Percentiles rank a stretch among this genome's conserved stretches.
Conservation (phyloP, 2,329 filamentous ascomycete species). For the Aplosporella prunicola region DNA sequence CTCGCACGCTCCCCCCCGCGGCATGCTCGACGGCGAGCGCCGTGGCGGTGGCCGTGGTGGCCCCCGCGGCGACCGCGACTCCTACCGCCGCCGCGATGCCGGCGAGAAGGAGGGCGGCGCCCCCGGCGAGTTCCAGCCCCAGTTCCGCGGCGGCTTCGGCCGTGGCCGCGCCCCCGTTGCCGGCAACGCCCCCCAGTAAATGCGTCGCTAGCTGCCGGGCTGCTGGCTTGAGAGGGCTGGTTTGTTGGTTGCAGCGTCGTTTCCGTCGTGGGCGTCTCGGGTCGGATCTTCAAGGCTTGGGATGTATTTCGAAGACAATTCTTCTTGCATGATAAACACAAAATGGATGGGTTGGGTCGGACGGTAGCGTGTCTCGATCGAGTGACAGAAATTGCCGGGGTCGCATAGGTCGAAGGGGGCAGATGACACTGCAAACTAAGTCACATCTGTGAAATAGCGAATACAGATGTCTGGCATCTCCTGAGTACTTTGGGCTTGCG, state of each 20-base stretch:
- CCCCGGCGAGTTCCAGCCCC: conserved; percentile 34
- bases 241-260: background rate
- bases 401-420: conserved; percentile 36
- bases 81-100: conserved; percentile 84
- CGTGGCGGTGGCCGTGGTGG: conserved; percentile 25
- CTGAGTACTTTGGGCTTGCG: no score
- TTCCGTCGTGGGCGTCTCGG: conserved; percentile 10
- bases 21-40: conserved; percentile 59
- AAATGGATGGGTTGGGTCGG: conserved; percentile 29
- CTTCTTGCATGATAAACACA: conserved; percentile 8
- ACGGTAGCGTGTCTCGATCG: conserved; percentile 41
- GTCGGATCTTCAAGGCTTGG: conserved; percentile 7
- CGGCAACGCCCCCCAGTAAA: conserved; percentile 11
- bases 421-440: conserved; percentile 16
- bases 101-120: conserved; percentile 30
- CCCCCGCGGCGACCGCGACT: conserved; percentile 69
- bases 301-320: conserved; percentile 3
- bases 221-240: background rate
- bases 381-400: conserved; percentile 43
- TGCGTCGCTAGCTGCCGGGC: background rate
- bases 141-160: conserved; percentile 36
- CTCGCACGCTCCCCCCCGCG: conserved; percentile 93
- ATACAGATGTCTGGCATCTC: conserved; percentile 11
- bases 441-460: conserved; percentile 12
- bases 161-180: conserved; percentile 8